Base-by-base conservation (phyloP, 805 yeast species). In the Lipomyces oligophaga region DNA sequence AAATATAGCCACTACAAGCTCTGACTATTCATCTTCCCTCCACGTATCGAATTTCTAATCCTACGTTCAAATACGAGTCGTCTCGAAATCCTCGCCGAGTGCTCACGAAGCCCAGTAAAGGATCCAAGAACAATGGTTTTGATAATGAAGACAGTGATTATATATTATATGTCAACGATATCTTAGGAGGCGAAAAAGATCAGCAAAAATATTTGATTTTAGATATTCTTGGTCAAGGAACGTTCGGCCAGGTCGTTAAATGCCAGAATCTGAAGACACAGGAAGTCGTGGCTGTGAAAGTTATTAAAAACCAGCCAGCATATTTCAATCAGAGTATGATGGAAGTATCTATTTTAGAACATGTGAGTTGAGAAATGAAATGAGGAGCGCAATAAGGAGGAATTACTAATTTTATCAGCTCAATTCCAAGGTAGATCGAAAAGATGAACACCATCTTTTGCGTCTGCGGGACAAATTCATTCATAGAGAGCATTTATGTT, bases 221-320 rank as follows among this genome's bases (percentile, higher is more conserved):
- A 47, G 97, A 90, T 65, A 74, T 93, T 13, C 67, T 93, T 34
- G 99, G 99, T 0, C 90, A 89, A 52, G 99, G 99, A 2, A 89
- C 98, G 1, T 93, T 93, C 72, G 98, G 98, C 7, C 97, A 93
- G 68, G 99, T 93, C 38, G 94, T 89, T 34, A 93, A 90, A 67
- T 90, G 97, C 67, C 95, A 86, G 63, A 77, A 77, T 61, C 69
- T 83, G 61, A 64, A 75, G 32, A 85, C 88, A 37, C 93, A 87
- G 62, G 90, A 86, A 52, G 78, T 90, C 18, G 85, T 89, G 21
- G 98, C 98, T 1, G 94, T 93, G 30, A 93, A 93, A 67, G 94
- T 93, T 35, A 85, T 93, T 48, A 93, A 90, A 64, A 83, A 95
- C 28, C 84, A 84, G 62, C 86, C 95, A 4, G 96, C 94, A 7